These are phyloP conservation scores for Citrus mangshanensis DNA, from an alignment of 345 rosid genomes.

Conservation along the genomic window DNA sequence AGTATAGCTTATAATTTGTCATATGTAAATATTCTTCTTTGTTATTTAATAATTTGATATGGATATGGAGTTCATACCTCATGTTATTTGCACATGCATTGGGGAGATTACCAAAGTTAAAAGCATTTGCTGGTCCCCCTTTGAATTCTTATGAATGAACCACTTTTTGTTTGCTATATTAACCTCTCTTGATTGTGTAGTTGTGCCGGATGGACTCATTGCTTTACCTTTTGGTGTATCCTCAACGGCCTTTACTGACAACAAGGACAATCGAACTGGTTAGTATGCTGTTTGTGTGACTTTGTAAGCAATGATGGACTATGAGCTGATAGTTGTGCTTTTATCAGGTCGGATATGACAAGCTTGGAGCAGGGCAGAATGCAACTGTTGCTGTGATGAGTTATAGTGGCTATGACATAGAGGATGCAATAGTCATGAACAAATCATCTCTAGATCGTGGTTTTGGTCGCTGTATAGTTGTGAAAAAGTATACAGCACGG, in stretches of 20 bases:
- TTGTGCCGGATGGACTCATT: slow-evolving; percentile 82
- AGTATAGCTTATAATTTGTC: neutral
- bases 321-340: slow-evolving; percentile 25
- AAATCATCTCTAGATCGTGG: slow-evolving; percentile 96
- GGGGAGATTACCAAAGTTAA: neutral
- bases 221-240: slow-evolving; percentile 87
- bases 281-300: slow-evolving; percentile 12
- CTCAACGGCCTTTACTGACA: slow-evolving; percentile 90
- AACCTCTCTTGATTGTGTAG: slow-evolving; percentile 29
- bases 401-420: slow-evolving; percentile 94
- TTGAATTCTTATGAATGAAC: neutral
- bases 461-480: slow-evolving; percentile 93
- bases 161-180: neutral
- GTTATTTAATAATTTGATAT: neutral
- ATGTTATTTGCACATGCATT: neutral
- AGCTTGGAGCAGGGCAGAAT: slow-evolving; percentile 99
- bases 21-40: neutral
- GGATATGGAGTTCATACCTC: neutral
- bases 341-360: slow-evolving; percentile 85
- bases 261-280: slow-evolving; percentile 96
- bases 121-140: neutral
- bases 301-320: neutral
- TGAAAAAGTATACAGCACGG: slow-evolving; percentile 61
- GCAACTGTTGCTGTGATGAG: slow-evolving; percentile 98
- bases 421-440: slow-evolving; percentile 98